Evolutionary conservation across 2,329 filamentous ascomycete genomes (phyloP).

Genomic region (Clarireedia homoeocarpa): DNA sequence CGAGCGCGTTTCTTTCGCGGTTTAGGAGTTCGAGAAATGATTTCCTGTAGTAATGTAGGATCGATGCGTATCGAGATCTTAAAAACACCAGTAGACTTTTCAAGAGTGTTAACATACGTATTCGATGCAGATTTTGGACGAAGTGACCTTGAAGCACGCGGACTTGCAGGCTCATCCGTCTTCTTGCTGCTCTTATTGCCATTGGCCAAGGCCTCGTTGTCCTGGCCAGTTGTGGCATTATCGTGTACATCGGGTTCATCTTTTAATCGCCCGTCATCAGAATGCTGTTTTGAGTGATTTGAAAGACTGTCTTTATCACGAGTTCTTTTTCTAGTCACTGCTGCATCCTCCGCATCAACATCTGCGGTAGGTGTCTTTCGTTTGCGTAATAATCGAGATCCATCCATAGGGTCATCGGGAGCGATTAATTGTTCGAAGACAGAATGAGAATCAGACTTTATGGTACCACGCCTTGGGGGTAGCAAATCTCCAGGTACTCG

Average conservation of each 20-base stretch:
- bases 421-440: slow-evolving; percentile 68
- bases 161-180: slow-evolving; percentile 23
- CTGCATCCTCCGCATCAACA: slow-evolving; percentile 48
- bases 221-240: slow-evolving; percentile 12
- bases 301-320: slow-evolving; percentile 19
- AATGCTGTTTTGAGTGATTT: slow-evolving; percentile 12
- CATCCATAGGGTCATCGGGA: slow-evolving; percentile 67
- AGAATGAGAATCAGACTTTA: slow-evolving; percentile 65
- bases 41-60: slow-evolving; percentile 49
- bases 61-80: slow-evolving; percentile 53
- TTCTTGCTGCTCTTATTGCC: slow-evolving; percentile 13
- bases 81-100: slow-evolving; percentile 31
- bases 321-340: slow-evolving; percentile 43
- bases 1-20: slow-evolving; percentile 44
- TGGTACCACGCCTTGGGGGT: slow-evolving; percentile 56
- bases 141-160: slow-evolving; percentile 48
- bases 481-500: slow-evolving; percentile 65
- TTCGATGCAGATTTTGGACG: slow-evolving; percentile 40
- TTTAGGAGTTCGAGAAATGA: slow-evolving; percentile 51
- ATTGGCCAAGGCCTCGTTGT: slow-evolving; percentile 13
- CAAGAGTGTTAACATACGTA: slow-evolving; percentile 33
- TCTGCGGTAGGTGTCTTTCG: slow-evolving; percentile 71
- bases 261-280: slow-evolving; percentile 5
- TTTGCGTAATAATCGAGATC: slow-evolving; percentile 71
- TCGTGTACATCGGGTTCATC: slow-evolving; percentile 4